Conservation (phyloP, 768 basidiomycete genomes). For the Pholiota conissans region DNA sequence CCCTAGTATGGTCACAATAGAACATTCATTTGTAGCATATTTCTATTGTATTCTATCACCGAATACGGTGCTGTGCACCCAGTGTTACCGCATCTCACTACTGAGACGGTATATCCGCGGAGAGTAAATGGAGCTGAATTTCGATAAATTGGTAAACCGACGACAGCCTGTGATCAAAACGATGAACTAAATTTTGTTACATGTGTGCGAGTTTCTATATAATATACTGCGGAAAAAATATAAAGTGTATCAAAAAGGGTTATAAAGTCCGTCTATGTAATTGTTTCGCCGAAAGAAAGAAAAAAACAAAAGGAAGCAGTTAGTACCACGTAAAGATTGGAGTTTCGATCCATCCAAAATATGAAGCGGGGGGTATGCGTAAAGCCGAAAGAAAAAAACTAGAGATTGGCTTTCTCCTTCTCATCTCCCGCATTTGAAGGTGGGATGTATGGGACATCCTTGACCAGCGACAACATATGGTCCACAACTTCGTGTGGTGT, state of each 20-base stretch:
- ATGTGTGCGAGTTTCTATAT: not conserved
- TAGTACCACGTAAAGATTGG: not conserved
- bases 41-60: too few relatives aligned
- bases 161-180: not conserved
- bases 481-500: slow-evolving; percentile 86
- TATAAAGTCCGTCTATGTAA: not conserved
- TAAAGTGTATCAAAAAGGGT: not conserved
- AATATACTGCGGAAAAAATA: not conserved
- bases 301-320: not conserved
- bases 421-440: slow-evolving; percentile 7
- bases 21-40: too few relatives aligned
- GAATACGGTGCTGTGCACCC: too few relatives aligned
- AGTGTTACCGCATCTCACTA: too few relatives aligned
- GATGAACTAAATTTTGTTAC: not conserved
- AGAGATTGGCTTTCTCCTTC: not conserved
- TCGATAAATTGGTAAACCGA: too few relatives aligned
- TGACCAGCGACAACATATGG: slow-evolving; percentile 67
- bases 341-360: not conserved
- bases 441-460: slow-evolving; percentile 25
- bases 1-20: too few relatives aligned
- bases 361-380: not conserved
- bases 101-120: too few relatives aligned
- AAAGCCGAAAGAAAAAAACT: not conserved
- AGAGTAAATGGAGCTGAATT: too few relatives aligned
- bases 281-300: not conserved